Percentiles rank a stretch among this genome's conserved stretches.
phyloP scores from a whole-genome alignment of 306 rosid genomes.

The Fragaria vesca region DNA sequence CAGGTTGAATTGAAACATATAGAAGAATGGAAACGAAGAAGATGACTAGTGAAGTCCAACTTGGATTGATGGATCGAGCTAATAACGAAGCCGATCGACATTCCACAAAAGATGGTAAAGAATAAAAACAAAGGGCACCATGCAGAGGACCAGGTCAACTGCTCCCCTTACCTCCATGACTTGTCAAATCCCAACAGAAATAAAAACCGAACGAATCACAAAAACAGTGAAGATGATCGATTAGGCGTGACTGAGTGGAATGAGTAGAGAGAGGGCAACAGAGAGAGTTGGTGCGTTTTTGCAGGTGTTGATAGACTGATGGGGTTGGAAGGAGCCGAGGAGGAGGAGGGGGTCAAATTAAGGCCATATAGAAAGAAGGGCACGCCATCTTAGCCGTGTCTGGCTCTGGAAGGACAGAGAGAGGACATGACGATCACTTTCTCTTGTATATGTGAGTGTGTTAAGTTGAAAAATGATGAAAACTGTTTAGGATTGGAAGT shows the following conservation, averaged over 20 bases:
- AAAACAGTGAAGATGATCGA: neutral
- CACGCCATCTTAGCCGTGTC: constrained; percentile 31
- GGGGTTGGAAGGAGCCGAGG: neutral
- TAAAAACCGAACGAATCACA: neutral
- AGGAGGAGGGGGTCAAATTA: neutral
- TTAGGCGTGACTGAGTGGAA: neutral
- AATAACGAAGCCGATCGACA: neutral
- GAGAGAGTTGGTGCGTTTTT: neutral
- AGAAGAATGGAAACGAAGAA: neutral
- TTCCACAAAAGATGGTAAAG: neutral
- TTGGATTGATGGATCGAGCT: neutral
- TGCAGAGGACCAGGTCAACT: neutral
- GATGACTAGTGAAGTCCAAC: neutral
- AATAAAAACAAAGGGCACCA: neutral
- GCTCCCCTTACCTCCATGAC: neutral
- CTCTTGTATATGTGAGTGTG: neutral
- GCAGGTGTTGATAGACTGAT: neutral
- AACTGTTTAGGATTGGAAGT: neutral
- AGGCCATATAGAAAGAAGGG: neutral
- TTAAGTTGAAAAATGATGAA: neutral
- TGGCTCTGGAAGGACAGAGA: constrained; percentile 18
- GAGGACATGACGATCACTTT: constrained; percentile 8
- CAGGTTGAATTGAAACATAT: neutral
- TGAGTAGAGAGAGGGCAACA: neutral
- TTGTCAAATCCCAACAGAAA: neutral